phyloP scores from a whole-genome alignment of 2,329 filamentous ascomycete species.

The Iodosphaeria phyllophila region DNA sequence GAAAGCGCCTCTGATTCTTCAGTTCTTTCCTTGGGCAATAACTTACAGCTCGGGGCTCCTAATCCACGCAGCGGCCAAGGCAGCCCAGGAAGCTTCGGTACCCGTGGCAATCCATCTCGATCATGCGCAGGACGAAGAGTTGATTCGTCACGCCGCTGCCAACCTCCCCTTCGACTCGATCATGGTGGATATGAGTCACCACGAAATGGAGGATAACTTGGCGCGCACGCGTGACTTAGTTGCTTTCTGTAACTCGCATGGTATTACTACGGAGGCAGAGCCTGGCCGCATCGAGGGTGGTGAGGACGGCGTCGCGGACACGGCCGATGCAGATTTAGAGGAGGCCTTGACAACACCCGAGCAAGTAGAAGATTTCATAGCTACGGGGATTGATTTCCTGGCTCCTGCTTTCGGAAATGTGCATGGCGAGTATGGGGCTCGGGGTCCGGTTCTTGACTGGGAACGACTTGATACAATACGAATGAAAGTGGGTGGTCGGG shows the following conservation, averaged over 20 bases:
- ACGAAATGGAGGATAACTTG: conserved; percentile 53
- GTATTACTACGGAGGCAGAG: conserved; percentile 53
- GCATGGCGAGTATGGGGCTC: conserved; percentile 52
- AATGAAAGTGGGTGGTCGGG: conserved; percentile 17
- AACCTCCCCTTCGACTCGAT: conserved; percentile 46
- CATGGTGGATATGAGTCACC: conserved; percentile 64
- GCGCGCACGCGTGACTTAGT: conserved; percentile 42
- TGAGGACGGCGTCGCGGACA: conserved; percentile 49
- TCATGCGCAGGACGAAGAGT: conserved; percentile 41
- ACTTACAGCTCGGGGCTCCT: conserved; percentile 37
- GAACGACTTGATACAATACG: conserved; percentile 22
- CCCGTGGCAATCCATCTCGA: conserved; percentile 47
- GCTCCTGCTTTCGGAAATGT: conserved; percentile 64
- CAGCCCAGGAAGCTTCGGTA: conserved; percentile 33
- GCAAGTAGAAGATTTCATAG: conserved; percentile 51
- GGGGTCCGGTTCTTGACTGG: conserved; percentile 44
- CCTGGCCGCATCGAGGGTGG: conserved; percentile 48
- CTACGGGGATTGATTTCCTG: conserved; percentile 53
- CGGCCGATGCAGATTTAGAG: conserved; percentile 20
- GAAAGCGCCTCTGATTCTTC: conserved; percentile 43
- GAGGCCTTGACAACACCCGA: conserved; percentile 43
- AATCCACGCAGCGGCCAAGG: conserved; percentile 32
- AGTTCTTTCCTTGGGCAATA: conserved; percentile 54
- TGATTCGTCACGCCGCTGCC: conserved; percentile 36
- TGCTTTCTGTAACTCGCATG: conserved; percentile 40